Percentiles rank a stretch among this genome's conserved stretches.
These are phyloP conservation scores for Daedalea quercina DNA, from an alignment of 768 basidiomycete genomes.

Conservation along the genomic window DNA sequence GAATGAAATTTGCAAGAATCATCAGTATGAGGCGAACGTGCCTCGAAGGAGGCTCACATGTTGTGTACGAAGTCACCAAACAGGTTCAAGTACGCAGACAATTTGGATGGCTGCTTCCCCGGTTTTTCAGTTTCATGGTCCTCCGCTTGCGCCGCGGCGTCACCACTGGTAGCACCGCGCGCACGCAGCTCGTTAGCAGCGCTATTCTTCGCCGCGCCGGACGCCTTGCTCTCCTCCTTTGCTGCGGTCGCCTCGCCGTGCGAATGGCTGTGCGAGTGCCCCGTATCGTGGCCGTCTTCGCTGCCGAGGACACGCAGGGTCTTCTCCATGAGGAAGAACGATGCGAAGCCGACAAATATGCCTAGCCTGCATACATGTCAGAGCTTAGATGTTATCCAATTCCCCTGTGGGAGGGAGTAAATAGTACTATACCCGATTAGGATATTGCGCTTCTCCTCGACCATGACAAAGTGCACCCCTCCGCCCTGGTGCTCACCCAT, in stretches of 20 bases:
- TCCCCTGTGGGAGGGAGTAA: neutral
- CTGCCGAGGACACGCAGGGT: conserved; percentile 74
- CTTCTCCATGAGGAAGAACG: conserved; percentile 94
- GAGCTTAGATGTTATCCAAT: conserved; percentile 4
- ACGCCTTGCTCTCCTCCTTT: conserved; percentile 30
- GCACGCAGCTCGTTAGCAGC: conserved; percentile 43
- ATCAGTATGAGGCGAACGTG: neutral
- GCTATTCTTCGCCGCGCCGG: conserved; percentile 38
- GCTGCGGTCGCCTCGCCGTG: conserved; percentile 34
- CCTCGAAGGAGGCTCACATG: conserved; percentile 44
- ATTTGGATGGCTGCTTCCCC: conserved; percentile 58
- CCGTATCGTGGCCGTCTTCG: conserved; percentile 45
- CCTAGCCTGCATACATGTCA: conserved; percentile 46
- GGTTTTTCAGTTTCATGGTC: conserved; percentile 16
- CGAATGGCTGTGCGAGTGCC: conserved; percentile 51
- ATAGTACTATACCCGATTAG: conserved; percentile 59
- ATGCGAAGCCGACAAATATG: conserved; percentile 81
- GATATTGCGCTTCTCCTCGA: conserved; percentile 89
- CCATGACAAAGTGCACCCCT: conserved; percentile 72
- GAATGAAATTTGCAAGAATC: neutral
- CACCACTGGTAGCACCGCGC: conserved; percentile 29
- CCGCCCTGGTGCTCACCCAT: conserved; percentile 79
- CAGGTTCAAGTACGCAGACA: conserved; percentile 88
- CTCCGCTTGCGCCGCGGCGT: conserved; percentile 21
- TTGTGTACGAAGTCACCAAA: conserved; percentile 95